These are phyloP conservation scores for Tubosaeta sp. DNA, from an alignment of 768 basidiomycete genomes.

Conservation along the genomic window DNA sequence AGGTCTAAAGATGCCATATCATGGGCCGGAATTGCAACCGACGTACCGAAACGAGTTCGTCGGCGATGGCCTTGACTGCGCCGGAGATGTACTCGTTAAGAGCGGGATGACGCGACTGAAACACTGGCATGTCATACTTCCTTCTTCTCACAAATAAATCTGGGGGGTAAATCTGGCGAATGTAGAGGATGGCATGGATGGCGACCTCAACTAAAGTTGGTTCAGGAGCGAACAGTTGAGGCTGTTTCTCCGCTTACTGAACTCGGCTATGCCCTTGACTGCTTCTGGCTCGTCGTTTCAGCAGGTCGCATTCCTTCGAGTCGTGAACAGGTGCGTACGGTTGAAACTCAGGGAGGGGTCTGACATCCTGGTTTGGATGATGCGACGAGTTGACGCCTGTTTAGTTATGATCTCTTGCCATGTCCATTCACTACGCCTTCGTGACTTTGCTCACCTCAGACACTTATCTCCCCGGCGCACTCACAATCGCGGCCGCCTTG, in stretches of 20 bases:
- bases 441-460: constrained; percentile 92
- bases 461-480: constrained; percentile 88
- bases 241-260: constrained; percentile 45
- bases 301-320: constrained; percentile 1
- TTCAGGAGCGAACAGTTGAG: constrained; percentile 3
- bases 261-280: constrained; percentile 62
- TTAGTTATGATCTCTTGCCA: constrained; percentile 28
- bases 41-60: constrained; percentile 66
- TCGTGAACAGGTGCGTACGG: constrained; percentile 26
- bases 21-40: neutral
- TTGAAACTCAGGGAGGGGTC: constrained; percentile 35
- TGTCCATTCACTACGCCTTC: constrained; percentile 74
- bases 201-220: constrained; percentile 77
- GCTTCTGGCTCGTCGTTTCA: constrained; percentile 42
- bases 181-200: constrained; percentile 87
- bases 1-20: neutral
- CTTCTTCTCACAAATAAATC: constrained; percentile 83
- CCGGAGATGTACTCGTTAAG: constrained; percentile 89
- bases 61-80: constrained; percentile 74
- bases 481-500: constrained; percentile 81
- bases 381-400: constrained; percentile 14
- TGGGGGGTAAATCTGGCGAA: constrained; percentile 85
- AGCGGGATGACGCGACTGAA: constrained; percentile 87
- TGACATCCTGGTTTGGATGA: constrained; percentile 11
- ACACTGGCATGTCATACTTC: constrained; percentile 89